Conservation (phyloP, 495 filamentous ascomycete species). For the Recurvomyces mirabilis region DNA sequence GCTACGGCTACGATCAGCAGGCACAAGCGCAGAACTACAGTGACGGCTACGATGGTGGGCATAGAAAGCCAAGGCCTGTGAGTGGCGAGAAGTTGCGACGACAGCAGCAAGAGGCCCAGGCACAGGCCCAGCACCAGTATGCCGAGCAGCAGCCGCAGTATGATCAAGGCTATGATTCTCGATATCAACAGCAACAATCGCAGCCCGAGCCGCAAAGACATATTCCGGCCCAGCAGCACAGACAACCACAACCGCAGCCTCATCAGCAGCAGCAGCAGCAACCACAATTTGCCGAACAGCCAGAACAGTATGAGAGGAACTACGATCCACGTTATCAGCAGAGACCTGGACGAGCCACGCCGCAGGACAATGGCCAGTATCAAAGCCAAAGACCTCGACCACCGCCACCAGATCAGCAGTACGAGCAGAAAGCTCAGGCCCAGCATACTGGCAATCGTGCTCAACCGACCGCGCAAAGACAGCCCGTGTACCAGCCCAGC, state of each 20-base stretch:
- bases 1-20: not conserved
- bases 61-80: not conserved
- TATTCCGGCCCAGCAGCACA: no score
- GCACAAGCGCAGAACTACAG: constrained; percentile 6
- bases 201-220: no score
- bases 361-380: constrained; percentile 1
- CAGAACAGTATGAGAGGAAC: constrained; percentile 9
- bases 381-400: not conserved
- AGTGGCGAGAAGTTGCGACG: not conserved
- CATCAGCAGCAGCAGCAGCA: not conserved
- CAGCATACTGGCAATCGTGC: not conserved
- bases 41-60: constrained; percentile 3
- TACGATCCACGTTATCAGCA: constrained; percentile 18
- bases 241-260: not conserved
- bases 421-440: constrained; percentile 1
- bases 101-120: no score
- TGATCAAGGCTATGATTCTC: no score
- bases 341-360: constrained; percentile 1
- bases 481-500: no score
- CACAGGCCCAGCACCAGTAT: no score
- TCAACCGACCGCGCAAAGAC: no score
- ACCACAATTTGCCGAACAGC: no score
- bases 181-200: no score
- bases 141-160: no score
- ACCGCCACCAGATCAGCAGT: no score